Evolutionary conservation across 108 stramenopile genomes (phyloP).

Genomic region (Seminavis robusta): DNA sequence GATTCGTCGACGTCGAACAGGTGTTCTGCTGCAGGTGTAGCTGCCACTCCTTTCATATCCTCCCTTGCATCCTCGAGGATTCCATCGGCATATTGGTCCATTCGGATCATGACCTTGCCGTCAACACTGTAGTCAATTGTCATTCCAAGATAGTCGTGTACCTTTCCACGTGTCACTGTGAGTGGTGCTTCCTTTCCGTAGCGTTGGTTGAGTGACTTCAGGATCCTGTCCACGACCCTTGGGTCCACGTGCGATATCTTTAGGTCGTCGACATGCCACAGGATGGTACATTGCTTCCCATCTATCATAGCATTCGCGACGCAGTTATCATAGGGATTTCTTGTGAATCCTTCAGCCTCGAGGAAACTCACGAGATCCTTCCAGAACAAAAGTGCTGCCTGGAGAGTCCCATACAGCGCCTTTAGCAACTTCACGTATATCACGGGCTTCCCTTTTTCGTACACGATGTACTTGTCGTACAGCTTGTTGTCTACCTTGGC

Average conservation of each 20-base stretch:
- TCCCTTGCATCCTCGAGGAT: conserved; percentile 5
- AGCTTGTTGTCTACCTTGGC: conserved; percentile 2
- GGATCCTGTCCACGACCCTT: not conserved
- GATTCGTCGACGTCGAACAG: conserved; percentile 28
- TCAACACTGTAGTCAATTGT: conserved; percentile 7
- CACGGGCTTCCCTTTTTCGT: conserved; percentile 15
- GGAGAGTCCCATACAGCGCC: conserved; percentile 3
- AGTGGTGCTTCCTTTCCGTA: conserved; percentile 20
- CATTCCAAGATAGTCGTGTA: conserved; percentile 40
- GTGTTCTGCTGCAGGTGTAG: conserved; percentile 37
- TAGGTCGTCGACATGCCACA: conserved; percentile 46
- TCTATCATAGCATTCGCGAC: conserved; percentile 25
- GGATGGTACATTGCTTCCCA: conserved; percentile 25
- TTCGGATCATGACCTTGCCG: conserved; percentile 12
- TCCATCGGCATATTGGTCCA: conserved; percentile 20
- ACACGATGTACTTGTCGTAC: conserved; percentile 1
- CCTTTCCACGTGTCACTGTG: conserved; percentile 10
- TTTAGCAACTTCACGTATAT: conserved; percentile 12
- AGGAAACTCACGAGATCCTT: conserved; percentile 1
- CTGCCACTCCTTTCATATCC: not conserved
- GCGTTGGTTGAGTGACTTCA: conserved; percentile 3
- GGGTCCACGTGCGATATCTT: conserved; percentile 27
- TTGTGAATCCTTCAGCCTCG: conserved; percentile 15
- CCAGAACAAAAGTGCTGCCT: conserved; percentile 17
- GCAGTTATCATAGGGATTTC: conserved; percentile 36